phyloP scores from a whole-genome alignment of 805 yeast genomes.

The Debaryomyces prosopidis region DNA sequence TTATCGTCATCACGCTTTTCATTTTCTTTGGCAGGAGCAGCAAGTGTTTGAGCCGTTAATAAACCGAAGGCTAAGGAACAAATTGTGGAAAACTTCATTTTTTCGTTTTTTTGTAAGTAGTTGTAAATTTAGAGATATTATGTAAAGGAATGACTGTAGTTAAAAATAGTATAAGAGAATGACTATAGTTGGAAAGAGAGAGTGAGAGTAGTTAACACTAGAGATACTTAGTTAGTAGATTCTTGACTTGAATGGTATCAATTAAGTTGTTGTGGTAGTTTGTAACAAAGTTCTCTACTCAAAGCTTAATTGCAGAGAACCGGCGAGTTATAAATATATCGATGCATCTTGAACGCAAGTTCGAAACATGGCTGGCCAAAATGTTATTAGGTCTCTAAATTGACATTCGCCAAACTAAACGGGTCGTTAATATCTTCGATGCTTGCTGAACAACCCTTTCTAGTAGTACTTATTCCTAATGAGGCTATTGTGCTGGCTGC shows the following conservation, averaged over 20 bases:
- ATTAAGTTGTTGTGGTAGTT: not conserved
- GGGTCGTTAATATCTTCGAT: not conserved
- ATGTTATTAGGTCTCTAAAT: too few species aligned
- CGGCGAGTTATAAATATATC: too few species aligned
- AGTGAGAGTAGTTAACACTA: conserved; percentile 4
- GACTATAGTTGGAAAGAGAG: conserved; percentile 17
- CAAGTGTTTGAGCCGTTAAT: conserved; percentile 14
- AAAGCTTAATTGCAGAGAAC: not conserved
- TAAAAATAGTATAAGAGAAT: conserved; percentile 13
- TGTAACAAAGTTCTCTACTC: not conserved
- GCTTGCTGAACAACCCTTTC: not conserved
- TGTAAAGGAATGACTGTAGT: conserved; percentile 20
- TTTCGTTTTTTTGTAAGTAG: conserved; percentile 1
- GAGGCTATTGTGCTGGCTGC: conserved; percentile 4
- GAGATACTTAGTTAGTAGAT: conserved; percentile 5
- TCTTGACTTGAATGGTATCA: not conserved
- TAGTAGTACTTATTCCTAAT: not conserved
- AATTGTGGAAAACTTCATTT: conserved; percentile 29
- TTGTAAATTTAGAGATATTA: conserved; percentile 2
- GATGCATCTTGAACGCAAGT: too few species aligned
- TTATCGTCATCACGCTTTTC: conserved; percentile 23
- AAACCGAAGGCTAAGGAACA: conserved; percentile 19
- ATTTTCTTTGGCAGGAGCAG: conserved; percentile 15
- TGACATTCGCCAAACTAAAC: too few species aligned
- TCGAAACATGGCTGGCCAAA: too few species aligned